Evolutionary conservation across 768 basidiomycete genomes (phyloP).

Genomic region (Amanita muscaria): DNA sequence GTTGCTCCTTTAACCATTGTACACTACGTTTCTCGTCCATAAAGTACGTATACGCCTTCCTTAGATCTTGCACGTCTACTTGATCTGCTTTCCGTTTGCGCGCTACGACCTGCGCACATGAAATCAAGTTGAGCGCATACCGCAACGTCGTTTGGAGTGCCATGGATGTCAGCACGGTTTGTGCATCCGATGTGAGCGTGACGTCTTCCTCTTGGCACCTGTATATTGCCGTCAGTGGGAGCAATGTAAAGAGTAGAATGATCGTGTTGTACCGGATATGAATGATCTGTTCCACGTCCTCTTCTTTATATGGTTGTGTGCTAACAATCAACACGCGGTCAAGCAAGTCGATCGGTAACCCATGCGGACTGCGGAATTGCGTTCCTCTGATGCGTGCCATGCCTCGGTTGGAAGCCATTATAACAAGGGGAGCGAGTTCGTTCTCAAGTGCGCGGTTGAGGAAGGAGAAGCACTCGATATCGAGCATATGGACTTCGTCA

Average conservation of each 20-base stretch:
- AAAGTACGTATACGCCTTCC: conserved; percentile 80
- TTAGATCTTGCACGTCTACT: conserved; percentile 81
- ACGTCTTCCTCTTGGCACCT: conserved; percentile 97
- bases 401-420: conserved; percentile 97
- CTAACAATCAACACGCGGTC: conserved; percentile 95
- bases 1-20: conserved; percentile 84
- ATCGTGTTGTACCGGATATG: conserved; percentile 62
- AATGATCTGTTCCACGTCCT: conserved; percentile 87
- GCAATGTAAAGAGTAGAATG: conserved; percentile 1
- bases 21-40: conserved; percentile 91
- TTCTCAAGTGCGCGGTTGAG: conserved; percentile 93
- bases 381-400: conserved; percentile 94
- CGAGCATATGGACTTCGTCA: conserved; percentile 99
- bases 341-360: conserved; percentile 88
- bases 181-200: conserved; percentile 61
- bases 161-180: conserved; percentile 80
- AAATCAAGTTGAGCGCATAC: conserved; percentile 92
- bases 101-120: conserved; percentile 82
- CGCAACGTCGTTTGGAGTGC: conserved; percentile 84
- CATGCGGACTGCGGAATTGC: conserved; percentile 90
- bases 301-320: conserved; percentile 75
- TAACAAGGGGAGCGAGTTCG: conserved; percentile 89
- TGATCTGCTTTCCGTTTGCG: conserved; percentile 70
- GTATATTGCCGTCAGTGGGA: conserved; percentile 4
- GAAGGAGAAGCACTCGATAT: conserved; percentile 99